A percentile compares a stretch with the other conserved stretches of the same genome.
Evolutionary conservation across 2,329 filamentous ascomycete genomes (phyloP).

Genomic region (Emericellopsis atlantica): DNA sequence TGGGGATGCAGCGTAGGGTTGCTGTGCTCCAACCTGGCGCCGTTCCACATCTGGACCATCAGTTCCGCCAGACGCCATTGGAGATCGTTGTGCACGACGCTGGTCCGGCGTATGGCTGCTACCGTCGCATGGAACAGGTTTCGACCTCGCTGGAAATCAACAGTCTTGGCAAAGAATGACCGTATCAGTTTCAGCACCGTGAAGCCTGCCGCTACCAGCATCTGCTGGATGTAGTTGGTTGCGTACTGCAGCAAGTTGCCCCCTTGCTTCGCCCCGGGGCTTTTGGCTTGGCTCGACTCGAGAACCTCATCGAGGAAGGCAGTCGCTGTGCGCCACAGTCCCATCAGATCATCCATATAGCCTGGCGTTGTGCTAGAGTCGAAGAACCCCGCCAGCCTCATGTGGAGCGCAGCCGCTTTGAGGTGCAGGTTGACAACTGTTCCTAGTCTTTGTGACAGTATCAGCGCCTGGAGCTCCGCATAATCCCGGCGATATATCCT

Average conservation of each 20-base stretch:
- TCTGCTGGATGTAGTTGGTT: constrained; percentile 71
- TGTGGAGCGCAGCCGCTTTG: constrained; percentile 60
- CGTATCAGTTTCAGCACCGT: constrained; percentile 67
- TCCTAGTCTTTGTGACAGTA: constrained; percentile 44
- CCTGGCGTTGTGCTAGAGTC: constrained; percentile 60
- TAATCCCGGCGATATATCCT: constrained; percentile 54
- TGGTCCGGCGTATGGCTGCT: constrained; percentile 56
- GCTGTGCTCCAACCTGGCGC: constrained; percentile 39
- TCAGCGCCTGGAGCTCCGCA: constrained; percentile 47
- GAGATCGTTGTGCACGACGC: constrained; percentile 66
- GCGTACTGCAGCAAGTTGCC: constrained; percentile 51
- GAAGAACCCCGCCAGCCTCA: constrained; percentile 70
- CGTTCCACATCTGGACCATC: constrained; percentile 82
- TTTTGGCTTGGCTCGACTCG: constrained; percentile 35
- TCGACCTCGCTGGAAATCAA: constrained; percentile 55
- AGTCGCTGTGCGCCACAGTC: constrained; percentile 60
- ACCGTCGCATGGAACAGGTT: constrained; percentile 61
- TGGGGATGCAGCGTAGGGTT: constrained; percentile 33
- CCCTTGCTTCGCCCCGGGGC: constrained; percentile 28
- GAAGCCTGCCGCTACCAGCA: constrained; percentile 72
- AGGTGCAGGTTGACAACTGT: constrained; percentile 53
- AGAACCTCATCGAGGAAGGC: constrained; percentile 56
- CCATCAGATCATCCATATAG: constrained; percentile 63
- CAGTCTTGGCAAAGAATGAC: constrained; percentile 62
- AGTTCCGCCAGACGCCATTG: constrained; percentile 70